Evolutionary conservation across 2,329 filamentous ascomycete species (phyloP), one percentile per base, ranked within the genome.

Genomic region (Neonectria magnoliae): DNA sequence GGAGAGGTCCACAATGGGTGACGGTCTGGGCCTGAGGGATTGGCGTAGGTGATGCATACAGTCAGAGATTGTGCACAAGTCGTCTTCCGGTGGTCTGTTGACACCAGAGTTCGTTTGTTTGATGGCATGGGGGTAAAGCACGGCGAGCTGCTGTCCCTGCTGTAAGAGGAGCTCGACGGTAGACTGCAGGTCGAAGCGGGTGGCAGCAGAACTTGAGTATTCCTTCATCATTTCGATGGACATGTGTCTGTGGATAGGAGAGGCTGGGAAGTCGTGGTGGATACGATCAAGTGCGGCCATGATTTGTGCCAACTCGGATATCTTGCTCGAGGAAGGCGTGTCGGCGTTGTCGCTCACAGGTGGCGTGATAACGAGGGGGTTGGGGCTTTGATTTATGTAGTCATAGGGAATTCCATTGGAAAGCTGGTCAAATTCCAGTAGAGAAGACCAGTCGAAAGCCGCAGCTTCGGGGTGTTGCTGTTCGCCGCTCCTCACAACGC

Each of bases 161-260:
- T 68, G 69, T 25, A 82, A 77, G 13, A 81, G 65, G 16, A 72
- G 68, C 60, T 82, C 80, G 3, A 82, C 68, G 4, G 67, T 75
- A 4, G 52, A 59, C 25, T 73, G 73, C 6, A 74, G 52, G 20
- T 73, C 64, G 60, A 70, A 74, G 31, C 69, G 75, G 13, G 70
- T 65, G 1, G 72, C 65, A 7, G 76, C 68, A 10, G 62, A 45
- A 11, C 71, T 66, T 16, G 73, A 63, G 13, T 76, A 68, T 1
- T 73, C 64, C 1, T 72, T 64, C 2, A 77, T 31, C 1, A 68
- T 69, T 16, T 71, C 63, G 11, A 67, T 64, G 1, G 79, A 64
- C 9, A 78, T 31, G 51, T 75, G 73, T 5, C 56, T 47, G 25
- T 48, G 45, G 29, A 41, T 16, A 3, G 55, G 48, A 18, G 62